Base-by-base conservation (phyloP, 768 basidiomycete genomes). In the Lactarius quietus region DNA sequence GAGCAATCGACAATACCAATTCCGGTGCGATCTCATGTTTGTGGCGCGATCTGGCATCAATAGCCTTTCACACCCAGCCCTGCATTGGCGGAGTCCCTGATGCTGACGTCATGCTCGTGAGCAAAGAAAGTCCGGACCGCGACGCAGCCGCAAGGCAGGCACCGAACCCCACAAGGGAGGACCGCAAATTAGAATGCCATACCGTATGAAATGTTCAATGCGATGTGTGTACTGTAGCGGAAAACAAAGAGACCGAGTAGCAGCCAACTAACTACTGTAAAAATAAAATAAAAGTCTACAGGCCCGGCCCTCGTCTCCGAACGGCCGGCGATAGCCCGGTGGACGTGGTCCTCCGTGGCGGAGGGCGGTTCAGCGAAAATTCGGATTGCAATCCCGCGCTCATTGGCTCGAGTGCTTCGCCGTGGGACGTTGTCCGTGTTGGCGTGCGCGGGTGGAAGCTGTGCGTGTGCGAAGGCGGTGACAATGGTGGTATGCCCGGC, bases 401-500 rank as follows among this genome's bases (percentile, higher is more conserved):
- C 1, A 67, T 9, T 3, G 39, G 56, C 2, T 68, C 64, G 62
- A 1, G 69, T 57, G 18, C 68, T 63, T 31, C 73, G 62, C 29
- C 57, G 48, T 57, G 72, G 3, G 69, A 62, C 8, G 35, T 12
- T 3, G 66, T 56, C 10, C 70, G 67, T 48, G 63, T 64, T 23
- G 69, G 69, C 4, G 65, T 60, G 23, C 41, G 65, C 8, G 67
- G 59, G 10, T 23, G 68, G 73, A 12, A 70, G 70, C 26, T 70
- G 64, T 33, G 60, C 8, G 12, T 64, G 64, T 20, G 68, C 62
- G 43, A 65, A 3, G 74, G 74, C n/a, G n/a, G n/a, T 1, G 70
- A 71, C 10, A 26, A 51, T 4, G 65, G 63, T 5, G 55, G 62
- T 35, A 65, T 35, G n/a, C n/a, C 57, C 23, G 85, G 83, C 18